Evolutionary conservation across 805 yeast species (phyloP).

Genomic region (Metschnikowia cerradonensis): DNA sequence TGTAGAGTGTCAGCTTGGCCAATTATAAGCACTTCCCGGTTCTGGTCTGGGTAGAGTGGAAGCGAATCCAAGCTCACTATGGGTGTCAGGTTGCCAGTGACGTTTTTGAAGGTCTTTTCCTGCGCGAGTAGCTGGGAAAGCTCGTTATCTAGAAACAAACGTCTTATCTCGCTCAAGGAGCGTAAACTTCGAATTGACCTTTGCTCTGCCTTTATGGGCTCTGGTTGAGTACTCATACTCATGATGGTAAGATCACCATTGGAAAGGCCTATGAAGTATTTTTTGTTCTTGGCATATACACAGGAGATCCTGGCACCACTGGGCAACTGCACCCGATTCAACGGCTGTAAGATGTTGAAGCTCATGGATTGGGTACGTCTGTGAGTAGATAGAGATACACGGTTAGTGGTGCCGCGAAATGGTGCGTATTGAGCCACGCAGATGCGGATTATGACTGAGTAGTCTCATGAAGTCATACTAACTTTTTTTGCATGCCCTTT

Average conservation of each 20-base stretch:
- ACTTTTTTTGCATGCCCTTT: not conserved
- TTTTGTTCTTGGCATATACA: slow-evolving; percentile 17
- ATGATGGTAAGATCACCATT: slow-evolving; percentile 35
- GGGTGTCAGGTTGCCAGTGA: slow-evolving; percentile 16
- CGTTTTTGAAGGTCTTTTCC: slow-evolving; percentile 21
- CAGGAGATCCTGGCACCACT: slow-evolving; percentile 22
- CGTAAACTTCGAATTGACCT: slow-evolving; percentile 17
- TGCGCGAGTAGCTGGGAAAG: slow-evolving; percentile 15
- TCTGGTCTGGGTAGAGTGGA: slow-evolving; percentile 17
- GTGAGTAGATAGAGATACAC: not conserved
- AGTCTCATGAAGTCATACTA: not conserved
- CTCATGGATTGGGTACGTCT: slow-evolving; percentile 25
- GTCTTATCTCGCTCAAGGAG: slow-evolving; percentile 24
- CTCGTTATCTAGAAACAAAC: slow-evolving; percentile 21
- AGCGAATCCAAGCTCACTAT: slow-evolving; percentile 18
- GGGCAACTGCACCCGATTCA: slow-evolving; percentile 30
- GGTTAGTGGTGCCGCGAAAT: slow-evolving; percentile 1
- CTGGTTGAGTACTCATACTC: slow-evolving; percentile 15
- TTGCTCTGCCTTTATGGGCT: slow-evolving; percentile 10
- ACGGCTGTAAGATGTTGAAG: slow-evolving; percentile 36
- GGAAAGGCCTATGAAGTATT: slow-evolving; percentile 29
- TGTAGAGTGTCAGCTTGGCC: slow-evolving; percentile 22
- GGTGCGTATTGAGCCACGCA: not conserved
- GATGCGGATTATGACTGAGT: not conserved
- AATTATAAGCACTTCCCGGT: slow-evolving; percentile 24